Evolutionary conservation across 495 filamentous ascomycete genomes (phyloP).

Genomic region (Cercophora newfieldiana): DNA sequence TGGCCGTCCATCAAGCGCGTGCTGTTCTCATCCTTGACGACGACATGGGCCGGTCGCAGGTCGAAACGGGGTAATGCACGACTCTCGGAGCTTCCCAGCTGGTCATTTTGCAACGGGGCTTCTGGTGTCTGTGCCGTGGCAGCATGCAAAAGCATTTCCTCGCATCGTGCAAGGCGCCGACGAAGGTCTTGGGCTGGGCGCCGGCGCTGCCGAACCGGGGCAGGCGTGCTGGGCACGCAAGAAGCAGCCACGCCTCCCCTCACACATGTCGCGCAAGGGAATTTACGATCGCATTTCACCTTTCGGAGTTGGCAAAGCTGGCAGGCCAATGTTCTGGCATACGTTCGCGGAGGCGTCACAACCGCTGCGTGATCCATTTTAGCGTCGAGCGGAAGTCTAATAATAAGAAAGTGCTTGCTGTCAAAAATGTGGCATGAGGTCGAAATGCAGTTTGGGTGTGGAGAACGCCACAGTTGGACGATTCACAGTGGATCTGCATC

Average conservation of each 20-base stretch:
- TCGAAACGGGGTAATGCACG: background rate
- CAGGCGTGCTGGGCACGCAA: background rate
- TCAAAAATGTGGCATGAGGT: too few species aligned
- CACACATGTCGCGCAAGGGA: background rate
- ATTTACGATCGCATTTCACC: background rate
- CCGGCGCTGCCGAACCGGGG: background rate
- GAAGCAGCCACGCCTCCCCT: background rate
- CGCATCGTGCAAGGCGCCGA: background rate
- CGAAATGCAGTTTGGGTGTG: too few species aligned
- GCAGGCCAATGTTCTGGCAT: background rate
- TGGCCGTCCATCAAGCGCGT: background rate
- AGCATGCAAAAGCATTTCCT: background rate
- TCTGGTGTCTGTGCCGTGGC: background rate
- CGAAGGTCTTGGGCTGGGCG: background rate
- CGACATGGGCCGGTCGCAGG: background rate
- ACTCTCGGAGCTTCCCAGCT: background rate
- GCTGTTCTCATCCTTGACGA: background rate
- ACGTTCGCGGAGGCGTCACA: background rate
- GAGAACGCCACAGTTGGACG: too few species aligned
- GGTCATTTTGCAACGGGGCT: background rate
- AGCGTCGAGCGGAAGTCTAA: too few species aligned
- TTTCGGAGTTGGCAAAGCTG: background rate
- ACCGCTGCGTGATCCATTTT: background rate
- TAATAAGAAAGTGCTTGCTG: too few species aligned
- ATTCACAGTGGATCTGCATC: too few species aligned